Evolutionary conservation across 768 basidiomycete genomes (phyloP), one percentile per base, ranked within the genome.

Genomic region (Collybia sordida): DNA sequence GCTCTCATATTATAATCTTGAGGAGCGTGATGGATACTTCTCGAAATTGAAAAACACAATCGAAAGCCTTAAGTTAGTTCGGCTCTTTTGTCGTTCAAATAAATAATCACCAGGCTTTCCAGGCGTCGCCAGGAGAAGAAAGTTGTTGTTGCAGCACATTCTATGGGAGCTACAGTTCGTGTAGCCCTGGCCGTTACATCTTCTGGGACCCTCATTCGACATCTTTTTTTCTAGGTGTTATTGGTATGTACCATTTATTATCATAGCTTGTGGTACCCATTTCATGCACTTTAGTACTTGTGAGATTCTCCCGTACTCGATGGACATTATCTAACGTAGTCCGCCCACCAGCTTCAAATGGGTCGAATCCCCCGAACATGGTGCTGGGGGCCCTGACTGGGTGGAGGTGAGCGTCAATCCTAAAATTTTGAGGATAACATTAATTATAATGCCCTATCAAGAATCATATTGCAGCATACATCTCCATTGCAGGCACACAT

Each of bases 1-100:
- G 35, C 63, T 91, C 27, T 90, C 90, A 12, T 92, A 83, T 65
- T 86, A 82, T 66, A 98, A 99, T 63, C 81, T 98, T 2, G 93
- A 99, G 70, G 86, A 86, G 56, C 83, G 93, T 15, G 93, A 95
- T 61, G 86, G 87, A 0, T 95, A 94, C 64, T 93, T 93, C 63
- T 91, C 90, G 0, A 84, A 76, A 54, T 74, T 95, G 25, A 96
- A 95, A 68, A 59, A 73, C 3, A 85, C 80, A 1, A 90, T 97
- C 37, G 96, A 98, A 66, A 74, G 83, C 25, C 81, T 91, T 58
- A 85, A 80, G 82, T 88, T 53, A 45, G 80, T 67, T 17, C 48
- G 15, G 5, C 14, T 14, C 14, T 31, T 39, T 11, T 49, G 23
- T 24, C 34, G 22, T 7, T 25, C 38, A 24, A 9, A 37, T 21